Evolutionary conservation across 2,329 filamentous ascomycete species (phyloP), one percentile per base, ranked within the genome.

Genomic region (Pseudogymnoascus sp.): DNA sequence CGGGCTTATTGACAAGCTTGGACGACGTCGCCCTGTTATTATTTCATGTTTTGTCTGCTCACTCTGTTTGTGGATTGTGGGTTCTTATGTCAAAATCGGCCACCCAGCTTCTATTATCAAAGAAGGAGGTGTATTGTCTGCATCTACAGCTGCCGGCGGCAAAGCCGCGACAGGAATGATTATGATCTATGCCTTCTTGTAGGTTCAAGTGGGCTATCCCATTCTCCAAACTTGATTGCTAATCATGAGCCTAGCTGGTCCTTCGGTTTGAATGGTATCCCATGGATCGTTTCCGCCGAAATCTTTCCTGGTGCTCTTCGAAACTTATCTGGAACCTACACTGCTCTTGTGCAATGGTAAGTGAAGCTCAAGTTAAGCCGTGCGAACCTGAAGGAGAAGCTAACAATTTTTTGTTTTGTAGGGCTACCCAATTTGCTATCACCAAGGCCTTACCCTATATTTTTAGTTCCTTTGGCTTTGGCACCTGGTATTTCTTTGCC

Each of bases 401-500:
- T 43, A 9, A 43, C 18, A 77, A 31, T 79, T 12, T 72, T 77
- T 18, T 75, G 75, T 0, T 76, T 77, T 3, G 78, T 49, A 63
- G 61, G 76, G 68, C 75, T n/a, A 74, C 72, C 3, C 77, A 78
- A 43, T 79, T 79, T 61, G 71, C 73, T 63, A 76, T 80, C 62
- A 78, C 76, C 8, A 78, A 78, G 63, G 72, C 77, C 0, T 69
- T 79, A 1, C 77, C 78, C 0, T 79, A 79, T 64, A 80, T 80
- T 49, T 76, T 79, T 65, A 74, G 70, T 43, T 74, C 73, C 0
- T 72, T 79, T 8, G 73, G 74, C 21, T 84, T 78, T 67, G 82
- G 82, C 4, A 80, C 80, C 1, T 84, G 81, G 75, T 83, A 83
- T 72, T 83, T 84, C 73, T 85, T 85, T 66, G 82, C 80, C 0